Evolutionary conservation across 2,329 filamentous ascomycete genomes (phyloP).

Genomic region (Pezicula neosporulosa): DNA sequence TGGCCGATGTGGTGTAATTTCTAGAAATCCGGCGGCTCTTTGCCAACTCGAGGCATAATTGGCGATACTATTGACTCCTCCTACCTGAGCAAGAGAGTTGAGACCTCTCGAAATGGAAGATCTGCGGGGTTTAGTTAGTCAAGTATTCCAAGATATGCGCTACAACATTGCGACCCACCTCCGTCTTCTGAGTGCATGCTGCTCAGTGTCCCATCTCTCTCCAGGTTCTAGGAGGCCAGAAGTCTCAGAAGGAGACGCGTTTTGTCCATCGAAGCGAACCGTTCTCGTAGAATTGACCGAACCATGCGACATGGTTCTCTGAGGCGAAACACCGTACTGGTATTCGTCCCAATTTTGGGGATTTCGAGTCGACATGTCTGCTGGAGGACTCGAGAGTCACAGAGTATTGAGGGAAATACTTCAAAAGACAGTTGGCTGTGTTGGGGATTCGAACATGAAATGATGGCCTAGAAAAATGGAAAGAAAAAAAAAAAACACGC

Average conservation of each 20-base stretch:
- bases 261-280: slow-evolving; percentile 23
- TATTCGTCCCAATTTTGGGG: slow-evolving; percentile 29
- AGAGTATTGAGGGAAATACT: background rate
- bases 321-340: slow-evolving; percentile 24
- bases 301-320: slow-evolving; percentile 13
- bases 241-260: slow-evolving; percentile 11
- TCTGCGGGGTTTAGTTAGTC: slow-evolving; percentile 32
- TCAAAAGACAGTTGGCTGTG: too few relatives aligned
- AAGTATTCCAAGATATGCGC: background rate
- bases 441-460: too few relatives aligned
- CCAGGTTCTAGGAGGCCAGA: slow-evolving; percentile 11
- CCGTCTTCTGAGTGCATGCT: slow-evolving; percentile 22
- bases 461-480: too few relatives aligned
- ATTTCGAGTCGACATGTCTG: slow-evolving; percentile 16
- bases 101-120: slow-evolving; percentile 58
- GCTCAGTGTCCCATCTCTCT: slow-evolving; percentile 11
- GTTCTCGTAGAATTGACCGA: slow-evolving; percentile 26
- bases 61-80: slow-evolving; percentile 89
- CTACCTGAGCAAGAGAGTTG: slow-evolving; percentile 63
- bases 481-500: too few relatives aligned
- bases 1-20: slow-evolving; percentile 77
- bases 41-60: slow-evolving; percentile 93
- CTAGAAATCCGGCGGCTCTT: slow-evolving; percentile 81
- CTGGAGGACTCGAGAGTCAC: background rate
- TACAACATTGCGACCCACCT: slow-evolving; percentile 15